Percentiles rank a stretch among this genome's conserved stretches.
Evolutionary conservation across 2,329 filamentous ascomycete species (phyloP).

Genomic region (Teratosphaeria pseudoeucalypti): DNA sequence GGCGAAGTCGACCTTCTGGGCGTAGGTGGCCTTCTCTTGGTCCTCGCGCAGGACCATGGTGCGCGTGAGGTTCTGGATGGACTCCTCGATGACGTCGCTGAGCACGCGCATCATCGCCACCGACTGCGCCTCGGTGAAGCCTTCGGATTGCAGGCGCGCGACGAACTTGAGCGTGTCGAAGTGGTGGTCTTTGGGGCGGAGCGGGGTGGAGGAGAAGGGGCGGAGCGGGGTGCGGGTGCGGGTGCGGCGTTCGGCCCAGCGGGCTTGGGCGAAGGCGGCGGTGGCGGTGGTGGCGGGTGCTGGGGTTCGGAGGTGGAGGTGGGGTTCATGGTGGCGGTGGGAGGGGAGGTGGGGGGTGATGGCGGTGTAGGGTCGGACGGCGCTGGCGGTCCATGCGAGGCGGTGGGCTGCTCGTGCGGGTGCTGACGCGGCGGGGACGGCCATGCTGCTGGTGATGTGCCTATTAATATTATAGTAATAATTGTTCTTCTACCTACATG

Average conservation of each 20-base stretch:
- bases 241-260: slow-evolving; percentile 2
- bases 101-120: slow-evolving; percentile 98
- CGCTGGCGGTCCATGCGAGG: slow-evolving; percentile 3
- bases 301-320: background rate
- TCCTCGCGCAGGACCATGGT: slow-evolving; percentile 98
- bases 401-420: background rate
- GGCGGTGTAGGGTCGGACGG: slow-evolving; percentile 2
- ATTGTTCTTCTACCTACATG: background rate
- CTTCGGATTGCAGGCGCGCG: slow-evolving; percentile 76
- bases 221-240: slow-evolving; percentile 8
- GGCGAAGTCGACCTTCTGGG: slow-evolving; percentile 92
- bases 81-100: slow-evolving; percentile 94
- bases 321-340: background rate
- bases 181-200: slow-evolving; percentile 67
- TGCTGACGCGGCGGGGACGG: background rate
- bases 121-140: slow-evolving; percentile 89
- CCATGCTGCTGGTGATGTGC: background rate
- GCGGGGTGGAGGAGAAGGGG: slow-evolving; percentile 57
- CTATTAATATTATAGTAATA: background rate
- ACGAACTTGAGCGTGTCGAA: slow-evolving; percentile 98
- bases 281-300: background rate
- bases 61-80: slow-evolving; percentile 90
- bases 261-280: slow-evolving; percentile 4
- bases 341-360: background rate
- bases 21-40: slow-evolving; percentile 65